Evolutionary conservation across 2,329 filamentous ascomycete genomes (phyloP).

Genomic region (Pezicula rhizophila): DNA sequence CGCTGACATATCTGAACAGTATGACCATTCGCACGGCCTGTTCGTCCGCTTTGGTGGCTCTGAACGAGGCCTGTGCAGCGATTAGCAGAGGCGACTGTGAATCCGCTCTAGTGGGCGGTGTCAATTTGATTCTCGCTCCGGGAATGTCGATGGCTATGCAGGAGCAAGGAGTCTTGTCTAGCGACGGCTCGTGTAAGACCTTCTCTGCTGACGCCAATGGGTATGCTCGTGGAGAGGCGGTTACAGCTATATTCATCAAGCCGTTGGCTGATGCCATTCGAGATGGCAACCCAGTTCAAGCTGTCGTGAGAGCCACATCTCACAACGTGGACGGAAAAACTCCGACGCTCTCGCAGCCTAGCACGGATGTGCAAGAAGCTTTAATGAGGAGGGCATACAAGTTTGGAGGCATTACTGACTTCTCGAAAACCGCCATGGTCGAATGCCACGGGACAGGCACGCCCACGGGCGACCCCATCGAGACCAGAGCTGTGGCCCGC

Average conservation of each 20-base stretch:
- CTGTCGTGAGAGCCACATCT: constrained; percentile 44
- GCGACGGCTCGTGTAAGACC: constrained; percentile 34
- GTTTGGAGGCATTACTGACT: neutral
- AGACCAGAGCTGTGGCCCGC: constrained; percentile 23
- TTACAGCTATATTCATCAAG: constrained; percentile 52
- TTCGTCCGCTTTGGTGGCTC: too few relatives aligned
- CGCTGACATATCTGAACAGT: too few relatives aligned
- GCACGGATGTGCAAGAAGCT: neutral
- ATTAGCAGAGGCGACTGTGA: neutral
- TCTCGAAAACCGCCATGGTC: neutral
- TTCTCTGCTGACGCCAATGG: constrained; percentile 54
- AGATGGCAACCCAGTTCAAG: constrained; percentile 51
- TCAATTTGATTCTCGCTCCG: constrained; percentile 1
- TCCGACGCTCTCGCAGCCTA: constrained; percentile 30
- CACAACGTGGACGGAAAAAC: constrained; percentile 52
- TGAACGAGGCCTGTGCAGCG: too few relatives aligned
- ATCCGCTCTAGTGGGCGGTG: constrained; percentile 1
- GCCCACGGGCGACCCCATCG: constrained; percentile 7
- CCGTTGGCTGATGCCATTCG: constrained; percentile 48
- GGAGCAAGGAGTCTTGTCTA: constrained; percentile 33
- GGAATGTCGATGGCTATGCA: neutral
- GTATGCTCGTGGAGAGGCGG: constrained; percentile 57
- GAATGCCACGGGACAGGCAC: constrained; percentile 12
- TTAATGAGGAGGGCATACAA: neutral
- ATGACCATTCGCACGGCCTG: too few relatives aligned